Conservation (phyloP, 2,329 filamentous ascomycete species). For the Aotearoamyces nothofagi region DNA sequence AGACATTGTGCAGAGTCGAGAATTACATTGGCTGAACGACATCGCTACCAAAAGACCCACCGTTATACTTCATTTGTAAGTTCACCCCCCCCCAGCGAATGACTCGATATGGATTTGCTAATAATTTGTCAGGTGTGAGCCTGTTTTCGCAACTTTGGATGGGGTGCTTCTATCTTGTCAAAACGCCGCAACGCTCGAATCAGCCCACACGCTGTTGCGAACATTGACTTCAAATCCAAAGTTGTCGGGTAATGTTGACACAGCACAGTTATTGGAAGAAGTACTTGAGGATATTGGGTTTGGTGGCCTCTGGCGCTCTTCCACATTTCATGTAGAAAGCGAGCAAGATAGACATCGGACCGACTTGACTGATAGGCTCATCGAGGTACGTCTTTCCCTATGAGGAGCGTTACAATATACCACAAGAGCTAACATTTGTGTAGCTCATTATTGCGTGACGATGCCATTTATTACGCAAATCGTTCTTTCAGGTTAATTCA, state of each 20-base stretch:
- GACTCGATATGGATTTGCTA: no score
- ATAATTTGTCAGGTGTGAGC: constrained; percentile 29
- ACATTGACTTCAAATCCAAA: constrained; percentile 38
- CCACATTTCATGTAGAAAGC: constrained; percentile 16
- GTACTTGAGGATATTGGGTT: constrained; percentile 46
- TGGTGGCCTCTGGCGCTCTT: constrained; percentile 40
- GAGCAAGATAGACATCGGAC: constrained; percentile 19
- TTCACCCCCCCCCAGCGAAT: no score
- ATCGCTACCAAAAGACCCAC: constrained; percentile 36
- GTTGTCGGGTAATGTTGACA: constrained; percentile 32
- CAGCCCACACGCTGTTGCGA: constrained; percentile 43
- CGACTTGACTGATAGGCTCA: constrained; percentile 14
- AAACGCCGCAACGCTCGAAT: constrained; percentile 40
- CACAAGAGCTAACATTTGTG: constrained; percentile 1
- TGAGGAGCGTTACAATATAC: no score
- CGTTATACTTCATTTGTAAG: constrained; percentile 44
- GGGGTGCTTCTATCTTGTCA: constrained; percentile 45
- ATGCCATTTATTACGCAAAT: no score
- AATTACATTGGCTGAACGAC: constrained; percentile 42
- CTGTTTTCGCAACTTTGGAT: constrained; percentile 42
- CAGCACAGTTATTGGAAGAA: constrained; percentile 31
- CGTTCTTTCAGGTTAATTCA: no score
- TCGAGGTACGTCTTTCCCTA: constrained; percentile 17
- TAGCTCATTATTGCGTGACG: constrained; percentile 2
- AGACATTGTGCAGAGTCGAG: constrained; percentile 43